Evolutionary conservation across 495 filamentous ascomycete genomes (phyloP).

Genomic region (Trichoderma gamsii): DNA sequence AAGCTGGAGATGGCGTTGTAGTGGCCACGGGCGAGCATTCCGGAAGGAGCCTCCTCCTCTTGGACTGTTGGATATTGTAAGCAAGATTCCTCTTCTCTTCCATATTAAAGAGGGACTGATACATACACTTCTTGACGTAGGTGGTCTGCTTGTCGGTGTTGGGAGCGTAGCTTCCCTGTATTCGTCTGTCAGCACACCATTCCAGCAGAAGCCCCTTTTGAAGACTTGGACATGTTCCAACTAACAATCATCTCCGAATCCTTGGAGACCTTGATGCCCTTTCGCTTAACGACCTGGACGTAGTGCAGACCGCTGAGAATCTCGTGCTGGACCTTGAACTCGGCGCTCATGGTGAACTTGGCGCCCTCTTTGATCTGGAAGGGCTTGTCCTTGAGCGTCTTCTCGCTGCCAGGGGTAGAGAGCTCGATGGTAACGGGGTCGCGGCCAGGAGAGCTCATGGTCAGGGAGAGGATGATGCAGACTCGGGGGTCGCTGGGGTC

Average conservation of each 20-base stretch:
- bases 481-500: constrained; percentile 73
- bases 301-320: constrained; percentile 93
- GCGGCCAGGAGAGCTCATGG: constrained; percentile 73
- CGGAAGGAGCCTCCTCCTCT: constrained; percentile 80
- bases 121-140: constrained; percentile 88
- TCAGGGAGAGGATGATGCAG: constrained; percentile 85
- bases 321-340: constrained; percentile 92
- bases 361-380: constrained; percentile 97
- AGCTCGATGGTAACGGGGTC: constrained; percentile 82
- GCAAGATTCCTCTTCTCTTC: neutral
- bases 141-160: constrained; percentile 75
- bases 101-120: neutral
- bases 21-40: constrained; percentile 78
- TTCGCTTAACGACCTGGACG: constrained; percentile 83
- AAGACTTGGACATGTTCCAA: constrained; percentile 17
- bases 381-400: constrained; percentile 71
- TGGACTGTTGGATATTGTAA: constrained; percentile 52
- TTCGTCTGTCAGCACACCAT: constrained; percentile 5
- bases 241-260: constrained; percentile 93
- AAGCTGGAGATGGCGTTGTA: constrained; percentile 85
- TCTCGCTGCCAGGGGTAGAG: constrained; percentile 53
- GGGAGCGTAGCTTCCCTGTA: constrained; percentile 75
- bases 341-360: constrained; percentile 84
- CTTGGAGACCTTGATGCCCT: constrained; percentile 78
- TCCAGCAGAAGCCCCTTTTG: neutral